Base-by-base conservation (phyloP, 148 eudicot genomes). In the Salicornia ramosissima region DNA sequence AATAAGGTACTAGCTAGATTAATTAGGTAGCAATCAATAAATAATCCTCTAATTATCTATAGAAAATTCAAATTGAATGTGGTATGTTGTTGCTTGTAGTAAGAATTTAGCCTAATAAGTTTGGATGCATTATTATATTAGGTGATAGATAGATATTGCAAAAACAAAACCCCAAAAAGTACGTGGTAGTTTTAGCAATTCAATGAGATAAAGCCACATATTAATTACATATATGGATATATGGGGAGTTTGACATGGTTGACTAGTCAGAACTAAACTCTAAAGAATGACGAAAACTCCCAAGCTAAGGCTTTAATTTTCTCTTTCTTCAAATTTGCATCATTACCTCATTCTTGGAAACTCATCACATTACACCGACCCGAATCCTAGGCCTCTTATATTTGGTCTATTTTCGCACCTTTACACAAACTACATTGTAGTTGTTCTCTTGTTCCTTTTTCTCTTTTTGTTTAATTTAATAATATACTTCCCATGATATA, bases 291-390 rank as follows among this genome's bases (percentile, higher is more conserved):
- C 0, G 31, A 74, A 67, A 36, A 43, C 9, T 22, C 3, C 2
- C n/a, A 42, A 29, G 10, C 6, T 16, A 60, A 16, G 0, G n/a
- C n/a, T n/a, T n/a, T n/a, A n/a, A n/a, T n/a, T 19, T 42, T 64
- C 55, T 64, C 28, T 28, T 19, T 36, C 42, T 64, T 29, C 18
- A 16, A 64, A 73, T 26, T 54, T 54, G 54, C 40, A 54, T 26
- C 61, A 42, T 25, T 42, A 43, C 7, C 29, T 18, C 24, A 75
- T 63, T 65, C 74, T 74, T 76, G 72, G 74, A 74, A 70, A 70
- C 74, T 76, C 46, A 49, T 75, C 40, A 63, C 56, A 70, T 57
- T 75, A 70, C 79, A 70, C 79, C 74, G 75, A 76, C 79, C 79
- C 79, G 5, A 31, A 16, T 76, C 79, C 79, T 7, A 64, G 65